These are phyloP conservation scores for Tetracentron sinense DNA, from an alignment of 164 flowering plant species.

Conservation along the genomic window DNA sequence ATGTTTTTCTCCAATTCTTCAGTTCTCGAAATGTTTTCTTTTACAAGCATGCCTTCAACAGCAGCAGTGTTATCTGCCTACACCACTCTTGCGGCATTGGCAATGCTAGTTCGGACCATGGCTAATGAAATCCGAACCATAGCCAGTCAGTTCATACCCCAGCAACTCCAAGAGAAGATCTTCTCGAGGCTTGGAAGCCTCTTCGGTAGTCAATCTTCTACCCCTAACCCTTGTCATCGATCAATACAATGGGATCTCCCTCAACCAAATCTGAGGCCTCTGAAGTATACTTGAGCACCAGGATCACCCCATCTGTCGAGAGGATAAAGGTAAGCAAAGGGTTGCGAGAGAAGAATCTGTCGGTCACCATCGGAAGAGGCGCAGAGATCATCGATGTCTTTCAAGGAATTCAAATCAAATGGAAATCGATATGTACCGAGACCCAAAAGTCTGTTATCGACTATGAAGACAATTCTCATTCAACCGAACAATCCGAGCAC, in stretches of 20 bases:
- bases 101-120: conserved; percentile 38
- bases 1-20: too few species aligned
- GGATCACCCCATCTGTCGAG: conserved; percentile 24
- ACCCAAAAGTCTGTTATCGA: background rate
- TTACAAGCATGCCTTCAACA: conserved; percentile 23
- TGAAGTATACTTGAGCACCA: conserved; percentile 30
- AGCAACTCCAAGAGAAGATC: conserved; percentile 24
- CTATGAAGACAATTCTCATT: background rate
- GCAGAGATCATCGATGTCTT: conserved; percentile 19
- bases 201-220: conserved; percentile 27
- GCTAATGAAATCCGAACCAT: background rate
- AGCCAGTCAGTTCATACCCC: conserved; percentile 39
- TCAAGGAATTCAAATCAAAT: conserved; percentile 13
- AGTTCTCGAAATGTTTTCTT: background rate
- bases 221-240: conserved; percentile 37
- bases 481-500: conserved; percentile 8
- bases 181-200: conserved; percentile 20
- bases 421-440: conserved; percentile 7
- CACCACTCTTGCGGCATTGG: conserved; percentile 45
- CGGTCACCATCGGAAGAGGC: conserved; percentile 22
- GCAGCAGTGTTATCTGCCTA: conserved; percentile 31
- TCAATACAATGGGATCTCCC: conserved; percentile 34
- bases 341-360: conserved; percentile 24
- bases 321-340: conserved; percentile 33
- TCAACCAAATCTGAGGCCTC: conserved; percentile 41